Base-by-base conservation (phyloP, 495 filamentous ascomycete species). In the Ramalina peruviana region DNA sequence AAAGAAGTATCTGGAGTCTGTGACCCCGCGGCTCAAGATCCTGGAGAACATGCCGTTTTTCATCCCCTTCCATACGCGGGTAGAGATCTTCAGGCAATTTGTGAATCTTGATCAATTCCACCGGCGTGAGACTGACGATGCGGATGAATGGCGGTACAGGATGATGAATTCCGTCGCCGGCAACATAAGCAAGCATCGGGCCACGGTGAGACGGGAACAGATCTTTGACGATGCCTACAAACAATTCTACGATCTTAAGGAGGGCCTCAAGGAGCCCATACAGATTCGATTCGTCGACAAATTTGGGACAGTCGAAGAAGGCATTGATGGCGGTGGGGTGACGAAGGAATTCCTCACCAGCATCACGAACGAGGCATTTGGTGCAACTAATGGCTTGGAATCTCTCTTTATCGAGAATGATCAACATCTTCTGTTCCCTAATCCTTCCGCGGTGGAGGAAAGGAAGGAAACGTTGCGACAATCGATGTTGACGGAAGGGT, bases 301-400 rank as follows among this genome's bases (percentile, higher is more conserved):
- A 54, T 99, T 94, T 54, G 82, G 82, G 48, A 79, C 81, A 3
- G 71, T 76, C 23, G 92, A 99, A 66, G 88, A 92, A 6, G 92
- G 92, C 27, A 96, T 99, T 51, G 92, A 99, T 61, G 92, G 92
- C 0, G 92, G 92, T 26, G 92, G 92, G 40, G 92, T 99, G 15
- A 97, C 90, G 13, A 99, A 99, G 58, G 92, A 99, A 58, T 99
- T 99, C 57, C 70, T 97, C 26, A 95, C 85, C 0, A 92, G 86
- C 54, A 77, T 96, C 15, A 94, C 87, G 2, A 82, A 75, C 6
- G 84, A 96, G 63, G 88, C 89, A 10, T 96, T 99, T 61, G 73
- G 71, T 40, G 72, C 76, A 4, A 61, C 65, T 13, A 67, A 70
- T 26, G 67, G 68, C 17, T 62, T 65, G 1, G 58, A 71, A 20